phyloP scores from a whole-genome alignment of 2,329 filamentous ascomycete species.

The Microdochium trichocladiopsis region DNA sequence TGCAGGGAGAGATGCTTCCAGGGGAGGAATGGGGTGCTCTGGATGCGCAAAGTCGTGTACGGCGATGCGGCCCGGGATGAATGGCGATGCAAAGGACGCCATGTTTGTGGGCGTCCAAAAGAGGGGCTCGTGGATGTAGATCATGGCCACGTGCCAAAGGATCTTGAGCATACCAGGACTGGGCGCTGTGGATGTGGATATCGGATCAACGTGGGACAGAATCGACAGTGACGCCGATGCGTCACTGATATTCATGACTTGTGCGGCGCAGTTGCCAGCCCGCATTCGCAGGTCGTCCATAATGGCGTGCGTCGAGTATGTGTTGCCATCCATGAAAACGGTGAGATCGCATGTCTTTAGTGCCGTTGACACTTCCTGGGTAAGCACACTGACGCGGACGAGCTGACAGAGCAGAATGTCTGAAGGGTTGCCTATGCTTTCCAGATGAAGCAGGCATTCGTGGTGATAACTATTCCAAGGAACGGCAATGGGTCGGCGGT shows the following conservation, averaged over 20 bases:
- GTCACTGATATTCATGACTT: background rate
- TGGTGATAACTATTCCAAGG: constrained; percentile 3
- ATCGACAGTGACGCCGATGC: background rate
- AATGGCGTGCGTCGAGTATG: constrained; percentile 1
- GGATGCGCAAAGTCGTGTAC: constrained; percentile 6
- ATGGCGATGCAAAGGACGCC: constrained; percentile 7
- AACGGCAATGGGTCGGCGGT: constrained; percentile 1
- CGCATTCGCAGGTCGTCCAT: constrained; percentile 1
- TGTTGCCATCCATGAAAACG: constrained; percentile 3
- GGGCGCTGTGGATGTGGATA: background rate
- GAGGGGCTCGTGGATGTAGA: constrained; percentile 7
- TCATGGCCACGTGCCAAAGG: constrained; percentile 4
- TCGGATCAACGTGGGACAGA: background rate
- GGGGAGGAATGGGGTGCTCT: constrained; percentile 1
- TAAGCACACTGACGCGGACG: constrained; percentile 1
- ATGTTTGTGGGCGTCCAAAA: constrained; percentile 10
- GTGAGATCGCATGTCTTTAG: constrained; percentile 2
- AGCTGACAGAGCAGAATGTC: constrained; percentile 3
- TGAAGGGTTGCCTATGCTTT: constrained; percentile 1
- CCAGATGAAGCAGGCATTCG: constrained; percentile 1
- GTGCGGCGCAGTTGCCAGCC: constrained; percentile 1
- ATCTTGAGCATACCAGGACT: background rate
- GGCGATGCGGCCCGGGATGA: constrained; percentile 7
- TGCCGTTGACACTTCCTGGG: constrained; percentile 1
- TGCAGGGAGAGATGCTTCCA: background rate